Percentiles rank a stretch among this genome's conserved stretches.
Evolutionary conservation across 2,329 filamentous ascomycete species (phyloP).

Genomic region (Scortechinia acanthostroma): DNA sequence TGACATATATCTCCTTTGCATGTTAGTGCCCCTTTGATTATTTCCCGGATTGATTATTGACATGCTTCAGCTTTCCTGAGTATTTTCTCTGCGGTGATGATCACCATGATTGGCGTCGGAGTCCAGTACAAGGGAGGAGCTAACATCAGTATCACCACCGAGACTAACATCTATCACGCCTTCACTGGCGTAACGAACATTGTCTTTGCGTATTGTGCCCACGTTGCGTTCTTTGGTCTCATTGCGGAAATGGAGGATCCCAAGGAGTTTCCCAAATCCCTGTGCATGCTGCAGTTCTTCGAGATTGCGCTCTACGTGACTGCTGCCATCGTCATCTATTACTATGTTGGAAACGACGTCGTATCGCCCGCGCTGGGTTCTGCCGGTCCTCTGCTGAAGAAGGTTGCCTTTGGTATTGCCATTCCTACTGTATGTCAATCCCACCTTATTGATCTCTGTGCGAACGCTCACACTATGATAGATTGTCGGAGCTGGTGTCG

Average conservation of each 20-base stretch:
- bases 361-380: conserved; percentile 35
- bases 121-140: conserved; percentile 26
- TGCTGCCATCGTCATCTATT: conserved; percentile 50
- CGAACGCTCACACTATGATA: conserved; percentile 5
- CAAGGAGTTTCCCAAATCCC: conserved; percentile 45
- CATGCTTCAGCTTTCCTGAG: conserved; percentile 42
- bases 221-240: conserved; percentile 52
- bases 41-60: not conserved
- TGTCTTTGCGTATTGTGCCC: conserved; percentile 50
- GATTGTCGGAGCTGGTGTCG: conserved; percentile 49
- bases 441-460: not conserved
- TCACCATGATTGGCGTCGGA: conserved; percentile 47
- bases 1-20: conserved; percentile 42
- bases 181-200: conserved; percentile 47
- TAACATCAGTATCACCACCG: conserved; percentile 22
- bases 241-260: conserved; percentile 49
- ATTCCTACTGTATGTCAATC: conserved; percentile 36
- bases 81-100: conserved; percentile 42
- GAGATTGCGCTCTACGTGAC: conserved; percentile 46
- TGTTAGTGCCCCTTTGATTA: conserved; percentile 22
- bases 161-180: conserved; percentile 28
- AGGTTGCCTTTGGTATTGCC: conserved; percentile 47
- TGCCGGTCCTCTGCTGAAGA: conserved; percentile 29
- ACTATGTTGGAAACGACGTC: conserved; percentile 44
- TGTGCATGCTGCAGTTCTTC: conserved; percentile 39